Evolutionary conservation across 1,284 basidiomycete species (phyloP), one percentile per base, ranked within the genome.

Genomic region (Takashimella koratensis): DNA sequence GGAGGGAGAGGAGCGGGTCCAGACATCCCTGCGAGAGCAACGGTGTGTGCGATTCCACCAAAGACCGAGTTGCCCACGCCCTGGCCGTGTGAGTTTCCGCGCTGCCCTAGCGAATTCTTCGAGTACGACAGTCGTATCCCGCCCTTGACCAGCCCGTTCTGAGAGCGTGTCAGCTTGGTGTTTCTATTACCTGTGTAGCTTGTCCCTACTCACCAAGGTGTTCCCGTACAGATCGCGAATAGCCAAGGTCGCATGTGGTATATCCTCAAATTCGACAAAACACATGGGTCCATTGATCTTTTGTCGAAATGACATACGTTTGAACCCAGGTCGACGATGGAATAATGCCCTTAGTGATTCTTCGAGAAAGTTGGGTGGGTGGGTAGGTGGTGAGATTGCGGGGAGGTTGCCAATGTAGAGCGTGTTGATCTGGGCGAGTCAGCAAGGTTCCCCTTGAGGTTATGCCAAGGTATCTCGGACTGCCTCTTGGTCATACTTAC

Each of bases 281-380:
- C 93, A 97, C 94, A 96, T 96, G 3, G 93, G 92, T 1, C 93
- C 91, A 63, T 93, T 94, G 69, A 83, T 88, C 80, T 98, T 98
- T 71, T 95, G 90, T 54, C 92, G 82, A 80, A 93, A 98, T 65
- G 87, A 93, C 63, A 98, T 82, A 66, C 94, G 88, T 53, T 90
- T 86, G 77, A 86, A 98, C 3, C 94, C 94, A 1, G 83, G 82
- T 42, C 86, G 86, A 36, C 81, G 80, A 41, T 82, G 80, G 73
- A 98, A 98, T 45, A 95, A 78, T 36, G 84, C 84, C 54, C 90
- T 82, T 16, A 98, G 79, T 45, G 84, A 85, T 52, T 91, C 90
- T 75, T 97, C 91, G 1, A 97, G 81, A 65, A 86, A 84, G 64
- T 86, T 86, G 45, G 86, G 82, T 13, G 88, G 83, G 64, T 84